Evolutionary conservation across 2,329 filamentous ascomycete species (phyloP), one percentile per base, ranked within the genome.

Genomic region (Chlorencoelia australis): DNA sequence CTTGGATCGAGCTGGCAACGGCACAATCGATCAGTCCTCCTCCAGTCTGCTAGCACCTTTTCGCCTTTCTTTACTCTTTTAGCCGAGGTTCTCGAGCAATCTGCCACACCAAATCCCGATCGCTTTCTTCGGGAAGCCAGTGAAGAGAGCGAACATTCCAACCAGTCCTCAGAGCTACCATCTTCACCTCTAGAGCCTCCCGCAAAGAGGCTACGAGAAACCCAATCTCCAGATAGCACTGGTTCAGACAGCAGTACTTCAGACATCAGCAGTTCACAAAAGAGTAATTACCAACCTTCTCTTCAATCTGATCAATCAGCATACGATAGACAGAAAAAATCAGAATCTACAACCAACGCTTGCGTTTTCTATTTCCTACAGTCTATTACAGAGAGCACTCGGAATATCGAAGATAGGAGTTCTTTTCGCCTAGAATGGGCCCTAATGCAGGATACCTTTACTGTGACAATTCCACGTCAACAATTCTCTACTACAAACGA

Each of bases 401-500:
- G 37, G 17, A 34, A 30, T n/a, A n/a, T n/a, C n/a, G 19, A 32
- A 25, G 18, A 31, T 30, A 13, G 9, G n/a, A 8, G 5, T 30
- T 33, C 30, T 8, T 35, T 40, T 29, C 20, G 33, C 13, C 16
- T 40, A 35, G 37, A 40, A 15, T 40, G 37, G 37, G 15, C 32
- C 15, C 10, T 40, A 8, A 36, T 26, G 14, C 37, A 36, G 26
- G 37, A 40, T 27, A 40, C 37, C 5, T 35, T 36, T 21, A 22
- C 6, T 25, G 32, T 40, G 9, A 18, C 30, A n/a, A 29, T 27
- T 28, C 21, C 29, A 11, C 9, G 11, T 24, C 10, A 20, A 26
- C 20, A 26, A 35, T 40, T 34, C 16, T 40, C 37, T 35, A 6
- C 37, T 13, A 40, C 37, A 14, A 40, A 40, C 24, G 37, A 40